phyloP scores from a whole-genome alignment of 257 asterid species.

The Coffea canephora region DNA sequence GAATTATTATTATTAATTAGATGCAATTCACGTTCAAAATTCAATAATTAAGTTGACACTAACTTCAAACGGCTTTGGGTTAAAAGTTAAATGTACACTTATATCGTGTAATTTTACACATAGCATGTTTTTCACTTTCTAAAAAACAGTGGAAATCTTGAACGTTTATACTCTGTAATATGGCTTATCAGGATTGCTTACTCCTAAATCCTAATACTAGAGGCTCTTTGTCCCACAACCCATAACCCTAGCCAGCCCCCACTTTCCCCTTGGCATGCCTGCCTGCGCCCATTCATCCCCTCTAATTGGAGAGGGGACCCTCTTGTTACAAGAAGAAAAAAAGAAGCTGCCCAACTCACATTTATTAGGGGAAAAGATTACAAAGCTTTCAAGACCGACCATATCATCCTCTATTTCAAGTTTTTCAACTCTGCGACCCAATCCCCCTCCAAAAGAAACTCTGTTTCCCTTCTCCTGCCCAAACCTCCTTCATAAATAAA shows the following conservation, averaged over 20 bases:
- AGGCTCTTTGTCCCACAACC: not conserved
- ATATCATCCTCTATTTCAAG: not conserved
- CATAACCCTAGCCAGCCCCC: not conserved
- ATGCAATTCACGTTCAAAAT: no score
- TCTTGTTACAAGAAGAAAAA: not conserved
- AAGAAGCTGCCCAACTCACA: slow-evolving; percentile 1
- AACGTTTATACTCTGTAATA: no score
- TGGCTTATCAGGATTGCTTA: not conserved
- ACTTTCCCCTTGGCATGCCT: no score
- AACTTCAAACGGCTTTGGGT: not conserved
- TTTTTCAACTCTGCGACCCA: not conserved
- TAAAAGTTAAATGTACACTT: no score
- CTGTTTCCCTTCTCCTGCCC: not conserved
- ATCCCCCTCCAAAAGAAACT: not conserved
- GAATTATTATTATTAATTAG: no score
- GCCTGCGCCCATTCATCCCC: no score
- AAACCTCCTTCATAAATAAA: not conserved
- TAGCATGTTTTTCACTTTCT: not conserved
- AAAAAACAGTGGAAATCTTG: no score
- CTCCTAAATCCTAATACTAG: not conserved
- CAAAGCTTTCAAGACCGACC: not conserved
- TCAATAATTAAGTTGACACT: no score
- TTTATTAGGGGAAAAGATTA: slow-evolving; percentile 1
- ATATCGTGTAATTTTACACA: no score
- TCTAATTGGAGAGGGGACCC: not conserved